Evolutionary conservation across 2,329 filamentous ascomycete genomes (phyloP).

Genomic region (Chrysosporium keratinophilum): DNA sequence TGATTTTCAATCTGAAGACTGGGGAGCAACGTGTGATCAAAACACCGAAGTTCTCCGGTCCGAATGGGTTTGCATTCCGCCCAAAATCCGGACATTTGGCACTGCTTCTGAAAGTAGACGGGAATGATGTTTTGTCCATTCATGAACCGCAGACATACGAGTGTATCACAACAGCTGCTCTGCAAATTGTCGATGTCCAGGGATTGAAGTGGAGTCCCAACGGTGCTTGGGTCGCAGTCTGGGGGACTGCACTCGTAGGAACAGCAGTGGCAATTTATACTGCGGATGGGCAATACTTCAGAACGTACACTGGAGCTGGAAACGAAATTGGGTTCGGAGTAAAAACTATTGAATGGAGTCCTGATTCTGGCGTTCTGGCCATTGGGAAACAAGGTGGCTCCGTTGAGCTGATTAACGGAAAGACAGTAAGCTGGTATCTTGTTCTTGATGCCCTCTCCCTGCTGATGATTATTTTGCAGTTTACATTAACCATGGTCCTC

Average conservation of each 20-base stretch:
- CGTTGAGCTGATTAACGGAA: slow-evolving; percentile 39
- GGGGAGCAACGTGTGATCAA: slow-evolving; percentile 32
- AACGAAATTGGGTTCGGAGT: slow-evolving; percentile 36
- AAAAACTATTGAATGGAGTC: slow-evolving; percentile 45
- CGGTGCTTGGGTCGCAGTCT: slow-evolving; percentile 49
- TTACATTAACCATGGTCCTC: slow-evolving; percentile 26
- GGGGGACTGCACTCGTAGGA: slow-evolving; percentile 42
- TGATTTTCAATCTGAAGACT: slow-evolving; percentile 28
- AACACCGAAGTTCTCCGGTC: slow-evolving; percentile 30
- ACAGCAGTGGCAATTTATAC: slow-evolving; percentile 47
- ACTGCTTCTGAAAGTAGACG: slow-evolving; percentile 32
- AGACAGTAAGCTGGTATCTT: slow-evolving; percentile 28
- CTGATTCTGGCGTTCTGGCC: slow-evolving; percentile 38
- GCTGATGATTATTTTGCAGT: slow-evolving; percentile 10
- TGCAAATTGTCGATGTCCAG: slow-evolving; percentile 45
- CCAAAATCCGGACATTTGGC: slow-evolving; percentile 33
- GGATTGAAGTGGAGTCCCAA: slow-evolving; percentile 51
- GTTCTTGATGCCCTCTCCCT: background rate
- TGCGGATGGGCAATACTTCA: slow-evolving; percentile 49
- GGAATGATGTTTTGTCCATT: slow-evolving; percentile 30
- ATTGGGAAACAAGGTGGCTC: slow-evolving; percentile 43
- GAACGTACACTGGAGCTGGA: slow-evolving; percentile 39
- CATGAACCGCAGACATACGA: slow-evolving; percentile 30
- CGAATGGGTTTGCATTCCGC: slow-evolving; percentile 31
- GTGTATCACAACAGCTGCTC: slow-evolving; percentile 24